Base-by-base conservation (phyloP, 2,329 filamentous ascomycete species). In the Fusarium sp. region DNA sequence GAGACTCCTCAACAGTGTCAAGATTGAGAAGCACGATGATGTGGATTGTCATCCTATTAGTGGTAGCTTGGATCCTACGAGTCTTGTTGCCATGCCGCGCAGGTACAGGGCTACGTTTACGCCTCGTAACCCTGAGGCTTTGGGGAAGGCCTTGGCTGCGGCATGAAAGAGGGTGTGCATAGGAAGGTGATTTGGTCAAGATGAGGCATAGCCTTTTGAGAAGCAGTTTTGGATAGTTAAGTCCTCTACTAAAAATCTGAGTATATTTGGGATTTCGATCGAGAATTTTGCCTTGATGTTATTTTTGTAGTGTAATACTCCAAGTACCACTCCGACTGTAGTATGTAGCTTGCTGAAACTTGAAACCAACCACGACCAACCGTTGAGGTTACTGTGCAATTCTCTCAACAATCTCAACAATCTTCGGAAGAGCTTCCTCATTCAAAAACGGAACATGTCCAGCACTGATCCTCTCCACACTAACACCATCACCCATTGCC, bases 41-140 rank as follows among this genome's bases (percentile, higher is more conserved):
- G 82, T 87, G 1, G 86, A 90, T 52, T 84, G 83, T 28, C 83
- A 90, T 74, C 89, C 88, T 3, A 78, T 90, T 9, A 78, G 77
- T 13, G 89, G 89, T 1, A 89, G 84, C 66, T 80, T 84, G 5
- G 88, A 90, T 71, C 88, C 87, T 2, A 87, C 86, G 5, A 89
- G 87, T 64, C 75, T 90, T 61, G 88, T 90, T 3, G 84, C 86
- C 3, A 84, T 90, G 77, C 88, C 87, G 9, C 82, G 81, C 53
- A 81, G 83, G 40, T 90, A 87, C 72, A 83, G 83, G 72, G 85
- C 87, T 15, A 80, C 79, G 7, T 89, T 90, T 72, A 83, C 87
- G 40, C 88, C 88, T 17, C 80, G 85, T 2, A 62, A 77, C 14
- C 32, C 52, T 3, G 48, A 73, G 15, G 67, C 56, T 19, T 17